Base-by-base conservation (phyloP, 2,329 filamentous ascomycete genomes). In the Fusarium mundagurra region DNA sequence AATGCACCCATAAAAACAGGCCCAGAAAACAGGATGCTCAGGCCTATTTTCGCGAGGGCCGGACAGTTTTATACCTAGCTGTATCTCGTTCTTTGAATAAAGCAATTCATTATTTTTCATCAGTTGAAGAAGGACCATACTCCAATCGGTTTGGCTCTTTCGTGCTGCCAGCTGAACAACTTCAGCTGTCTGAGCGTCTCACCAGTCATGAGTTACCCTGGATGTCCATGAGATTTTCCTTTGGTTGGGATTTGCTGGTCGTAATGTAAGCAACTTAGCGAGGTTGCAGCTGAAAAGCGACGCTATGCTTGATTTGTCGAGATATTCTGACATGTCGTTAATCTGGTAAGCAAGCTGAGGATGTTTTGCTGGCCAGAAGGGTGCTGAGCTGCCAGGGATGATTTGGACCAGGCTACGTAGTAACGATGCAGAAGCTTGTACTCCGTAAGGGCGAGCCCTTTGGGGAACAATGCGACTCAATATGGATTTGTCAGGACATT, bases 1-100 rank as follows among this genome's bases (percentile, higher is more conserved):
- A 8, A 6, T 2, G 20, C 4, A 31, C 3, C 2, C 9, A 17
- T 12, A 6, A 12, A 9, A 48, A 17, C 7, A 29, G 4, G 3
- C 1, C 14, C 8, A 17, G 6, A 3, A 22, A n/a, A 47, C 18
- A 11, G 1, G 13, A 29, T 8, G 3, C 9, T 9, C 4, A 47
- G 20, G 13, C 4, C 8, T 11, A 9, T 27, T 6, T 3, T 20
- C 2, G 24, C 5, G 22, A n/a, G 3, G 10, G 22, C 16, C 31
- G 8, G 6, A 5, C 0, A 4, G 12, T 13, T 20, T 14, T 7
- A 14, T 14, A 10, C 5, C 0, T 29, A 17, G 8, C 8, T 20
- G 5, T 9, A 2, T 20, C 44, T 14, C 1, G 8, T 18, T 24
- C n/a, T 20, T 20, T 14, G 0, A 6, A 45, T 27, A 45, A 14